Base-by-base conservation (phyloP, 352 stramenopile species). In the Globisporangium echinulatum region DNA sequence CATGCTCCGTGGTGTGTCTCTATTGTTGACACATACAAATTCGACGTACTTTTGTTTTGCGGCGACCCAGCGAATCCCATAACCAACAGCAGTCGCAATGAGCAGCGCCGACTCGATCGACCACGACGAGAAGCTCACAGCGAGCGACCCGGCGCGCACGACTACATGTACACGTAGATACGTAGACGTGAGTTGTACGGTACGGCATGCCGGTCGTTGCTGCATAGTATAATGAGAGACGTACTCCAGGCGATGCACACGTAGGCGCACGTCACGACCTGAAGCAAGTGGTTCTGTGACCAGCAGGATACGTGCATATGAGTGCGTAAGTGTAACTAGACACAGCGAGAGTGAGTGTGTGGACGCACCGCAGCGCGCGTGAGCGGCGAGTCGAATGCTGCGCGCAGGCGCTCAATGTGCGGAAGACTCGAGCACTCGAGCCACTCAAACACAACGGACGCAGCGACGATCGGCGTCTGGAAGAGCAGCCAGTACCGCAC, bases 211-310 rank as follows among this genome's bases (percentile, higher is more conserved):
- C 25, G 25, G 25, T 33, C 25, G 25, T 33, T 33, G 25, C 25
- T 33, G 2, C 25, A 33, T 33, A 33, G 25, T 33, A 33, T 33
- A 2, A 33, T 33, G 25, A 33, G 8, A 50, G 5, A 87, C 80
- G 61, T 75, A 95, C 85, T 82, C 85, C 83, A 95, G 38, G 86
- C 75, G 62, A 88, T 69, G 72, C 85, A 95, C 48, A 87, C 76
- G 70, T 90, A 92, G 52, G 77, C 68, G 59, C 74, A 90, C 42
- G 84, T 79, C 46, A 93, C 59, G 66, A 95, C 69, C 66, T 95
- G 85, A 15, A 92, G 66, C 36, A 90, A 67, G 58, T 88, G 79
- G 60, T 88, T 91, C 85, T 94, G 58, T 33, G 6, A 7, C 11
- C 10, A 47, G 42, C 11, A 5, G 4, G 42, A 47, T 13, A 47